phyloP scores from a whole-genome alignment of 163 green algal genomes.

The Scenedesmus sp. region DNA sequence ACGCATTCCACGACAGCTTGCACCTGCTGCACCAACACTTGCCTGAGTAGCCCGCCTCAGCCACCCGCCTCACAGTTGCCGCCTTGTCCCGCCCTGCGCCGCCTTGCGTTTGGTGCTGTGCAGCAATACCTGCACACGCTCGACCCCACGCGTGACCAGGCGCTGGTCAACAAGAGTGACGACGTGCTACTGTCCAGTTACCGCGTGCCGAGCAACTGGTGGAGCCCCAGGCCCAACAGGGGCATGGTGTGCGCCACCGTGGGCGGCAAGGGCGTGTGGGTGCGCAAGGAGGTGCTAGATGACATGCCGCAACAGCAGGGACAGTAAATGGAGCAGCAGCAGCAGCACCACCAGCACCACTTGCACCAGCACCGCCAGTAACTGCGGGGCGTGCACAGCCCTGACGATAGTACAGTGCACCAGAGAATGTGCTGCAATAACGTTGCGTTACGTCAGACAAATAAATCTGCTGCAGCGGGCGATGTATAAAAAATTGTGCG shows the following conservation, averaged over 20 bases:
- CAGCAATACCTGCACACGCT: constrained; percentile 34
- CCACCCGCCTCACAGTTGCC: too few species aligned
- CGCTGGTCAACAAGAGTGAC: constrained; percentile 33
- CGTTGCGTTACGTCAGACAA: too few species aligned
- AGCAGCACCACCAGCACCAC: neutral
- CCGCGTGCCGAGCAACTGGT: neutral
- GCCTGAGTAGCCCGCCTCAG: too few species aligned
- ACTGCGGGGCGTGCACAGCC: too few species aligned
- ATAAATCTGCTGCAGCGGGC: too few species aligned
- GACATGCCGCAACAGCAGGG: neutral
- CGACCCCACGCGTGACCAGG: neutral
- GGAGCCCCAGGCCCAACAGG: neutral
- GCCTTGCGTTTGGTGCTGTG: too few species aligned
- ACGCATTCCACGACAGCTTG: too few species aligned
- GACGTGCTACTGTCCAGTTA: constrained; percentile 13
- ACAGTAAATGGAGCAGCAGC: neutral
- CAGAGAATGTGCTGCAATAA: too few species aligned
- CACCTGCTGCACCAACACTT: too few species aligned
- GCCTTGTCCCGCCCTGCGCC: too few species aligned
- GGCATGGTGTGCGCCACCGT: neutral
- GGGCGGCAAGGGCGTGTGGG: neutral
- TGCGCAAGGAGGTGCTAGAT: neutral
- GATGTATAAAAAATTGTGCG: too few species aligned
- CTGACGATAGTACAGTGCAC: too few species aligned
- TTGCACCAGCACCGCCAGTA: neutral